These are phyloP conservation scores for Globisporangium takayamanum DNA, from an alignment of 352 stramenopile species.

Conservation along the genomic window DNA sequence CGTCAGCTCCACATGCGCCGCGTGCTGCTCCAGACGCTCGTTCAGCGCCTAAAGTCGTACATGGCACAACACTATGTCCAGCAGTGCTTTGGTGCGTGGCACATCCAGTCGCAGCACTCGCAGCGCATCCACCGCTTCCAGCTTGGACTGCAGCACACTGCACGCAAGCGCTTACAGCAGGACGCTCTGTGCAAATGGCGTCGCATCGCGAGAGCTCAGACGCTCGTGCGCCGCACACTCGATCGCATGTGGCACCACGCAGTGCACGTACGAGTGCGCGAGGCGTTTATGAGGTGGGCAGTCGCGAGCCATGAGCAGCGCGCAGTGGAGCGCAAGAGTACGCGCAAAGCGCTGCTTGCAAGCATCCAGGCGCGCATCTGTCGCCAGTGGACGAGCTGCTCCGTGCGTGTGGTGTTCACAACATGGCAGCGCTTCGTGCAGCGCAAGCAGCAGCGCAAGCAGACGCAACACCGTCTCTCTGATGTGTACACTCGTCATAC, in stretches of 20 bases:
- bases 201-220: constrained; percentile 12
- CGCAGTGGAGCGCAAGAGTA: constrained; percentile 12
- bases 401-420: constrained; percentile 17
- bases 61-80: not conserved
- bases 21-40: not conserved
- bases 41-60: not conserved
- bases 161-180: not conserved
- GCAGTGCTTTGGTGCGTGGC: not conserved
- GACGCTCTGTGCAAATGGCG: constrained; percentile 20
- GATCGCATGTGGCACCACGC: constrained; percentile 33
- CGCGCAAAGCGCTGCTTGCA: constrained; percentile 20
- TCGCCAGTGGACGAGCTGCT: constrained; percentile 25
- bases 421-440: constrained; percentile 20
- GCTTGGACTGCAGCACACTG: constrained; percentile 1
- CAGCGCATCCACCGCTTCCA: constrained; percentile 19
- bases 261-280: constrained; percentile 24
- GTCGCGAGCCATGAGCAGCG: constrained; percentile 2
- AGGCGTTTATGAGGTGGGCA: constrained; percentile 33
- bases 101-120: constrained; percentile 16
- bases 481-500: not conserved
- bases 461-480: constrained; percentile 15
- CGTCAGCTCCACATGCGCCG: not conserved
- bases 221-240: constrained; percentile 26
- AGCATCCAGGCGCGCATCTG: constrained; percentile 34
- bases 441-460: constrained; percentile 3